These are phyloP conservation scores for Trichoderma pleuroti DNA, from an alignment of 2,329 filamentous ascomycete genomes.

Conservation along the genomic window DNA sequence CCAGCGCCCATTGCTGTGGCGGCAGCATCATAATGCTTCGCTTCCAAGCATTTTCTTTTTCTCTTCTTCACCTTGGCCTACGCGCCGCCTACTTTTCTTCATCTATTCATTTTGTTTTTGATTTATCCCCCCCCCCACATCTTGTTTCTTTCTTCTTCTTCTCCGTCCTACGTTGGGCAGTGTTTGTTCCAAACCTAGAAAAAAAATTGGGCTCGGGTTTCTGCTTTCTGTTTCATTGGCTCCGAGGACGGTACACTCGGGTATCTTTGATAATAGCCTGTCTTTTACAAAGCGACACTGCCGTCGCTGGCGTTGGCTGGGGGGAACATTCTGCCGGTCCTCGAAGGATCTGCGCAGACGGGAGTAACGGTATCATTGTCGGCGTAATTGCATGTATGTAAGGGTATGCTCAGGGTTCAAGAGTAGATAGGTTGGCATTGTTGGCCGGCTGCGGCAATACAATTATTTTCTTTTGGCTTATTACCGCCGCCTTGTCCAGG, in stretches of 20 bases:
- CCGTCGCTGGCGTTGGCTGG: conserved; percentile 31
- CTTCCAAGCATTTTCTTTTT: not conserved
- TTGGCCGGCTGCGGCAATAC: conserved; percentile 3
- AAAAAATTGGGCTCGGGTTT: conserved; percentile 6
- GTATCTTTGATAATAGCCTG: conserved; percentile 8
- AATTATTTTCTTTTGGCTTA: not conserved
- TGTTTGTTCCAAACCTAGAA: conserved; percentile 9
- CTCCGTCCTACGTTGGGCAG: not conserved
- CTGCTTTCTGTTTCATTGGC: not conserved
- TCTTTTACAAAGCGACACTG: conserved; percentile 24
- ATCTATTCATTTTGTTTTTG: not conserved
- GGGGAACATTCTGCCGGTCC: conserved; percentile 15
- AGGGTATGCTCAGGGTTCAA: conserved; percentile 7
- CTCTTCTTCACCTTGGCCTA: not conserved
- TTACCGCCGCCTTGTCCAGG: not conserved
- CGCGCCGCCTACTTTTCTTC: not conserved
- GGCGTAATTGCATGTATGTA: conserved; percentile 20
- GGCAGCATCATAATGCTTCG: conserved; percentile 38
- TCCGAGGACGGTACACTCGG: conserved; percentile 1
- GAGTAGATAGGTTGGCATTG: conserved; percentile 15
- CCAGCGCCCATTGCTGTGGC: conserved; percentile 48
- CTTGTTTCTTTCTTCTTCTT: not conserved
- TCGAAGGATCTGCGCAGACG: conserved; percentile 14
- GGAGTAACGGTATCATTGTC: conserved; percentile 21
- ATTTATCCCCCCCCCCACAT: not conserved